Percentiles rank a stretch among this genome's conserved stretches.
Evolutionary conservation across 2,329 filamentous ascomycete species (phyloP).

Genomic region (Sporothrix phasma): DNA sequence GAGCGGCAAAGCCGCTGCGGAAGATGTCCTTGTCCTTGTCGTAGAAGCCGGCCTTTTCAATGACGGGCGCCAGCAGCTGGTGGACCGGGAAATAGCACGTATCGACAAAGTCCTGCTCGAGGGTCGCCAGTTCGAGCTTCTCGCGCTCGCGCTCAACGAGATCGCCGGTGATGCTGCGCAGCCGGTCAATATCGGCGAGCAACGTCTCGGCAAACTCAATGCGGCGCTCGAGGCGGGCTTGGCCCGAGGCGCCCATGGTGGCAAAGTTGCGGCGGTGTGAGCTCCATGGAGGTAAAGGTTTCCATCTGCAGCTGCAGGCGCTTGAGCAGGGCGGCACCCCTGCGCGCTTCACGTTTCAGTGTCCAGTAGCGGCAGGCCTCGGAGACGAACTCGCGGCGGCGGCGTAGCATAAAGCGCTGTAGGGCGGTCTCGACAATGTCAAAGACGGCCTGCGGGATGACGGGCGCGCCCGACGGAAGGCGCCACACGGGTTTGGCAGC

Average conservation of each 20-base stretch:
- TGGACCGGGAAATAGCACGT: conserved; percentile 85
- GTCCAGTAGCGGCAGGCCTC: conserved; percentile 98
- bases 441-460: conserved; percentile 82
- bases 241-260: conserved; percentile 82
- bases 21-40: conserved; percentile 56
- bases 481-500: conserved; percentile 70
- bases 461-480: conserved; percentile 84
- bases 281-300: conserved; percentile 93
- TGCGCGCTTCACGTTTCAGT: conserved; percentile 81
- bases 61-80: conserved; percentile 62
- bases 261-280: conserved; percentile 90
- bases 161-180: conserved; percentile 59
- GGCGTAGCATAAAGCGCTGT: conserved; percentile 66
- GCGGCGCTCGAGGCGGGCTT: conserved; percentile 64
- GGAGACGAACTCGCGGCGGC: conserved; percentile 83
- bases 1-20: conserved; percentile 37
- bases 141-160: conserved; percentile 65
- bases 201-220: conserved; percentile 80
- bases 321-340: conserved; percentile 86
- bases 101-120: conserved; percentile 73
- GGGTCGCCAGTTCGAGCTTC: conserved; percentile 66
- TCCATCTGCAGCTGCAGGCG: conserved; percentile 90
- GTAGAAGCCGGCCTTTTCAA: conserved; percentile 65
- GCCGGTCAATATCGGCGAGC: conserved; percentile 64
- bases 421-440: conserved; percentile 78